Evolutionary conservation across 768 basidiomycete genomes (phyloP).

Genomic region (Lactarius trivialis): DNA sequence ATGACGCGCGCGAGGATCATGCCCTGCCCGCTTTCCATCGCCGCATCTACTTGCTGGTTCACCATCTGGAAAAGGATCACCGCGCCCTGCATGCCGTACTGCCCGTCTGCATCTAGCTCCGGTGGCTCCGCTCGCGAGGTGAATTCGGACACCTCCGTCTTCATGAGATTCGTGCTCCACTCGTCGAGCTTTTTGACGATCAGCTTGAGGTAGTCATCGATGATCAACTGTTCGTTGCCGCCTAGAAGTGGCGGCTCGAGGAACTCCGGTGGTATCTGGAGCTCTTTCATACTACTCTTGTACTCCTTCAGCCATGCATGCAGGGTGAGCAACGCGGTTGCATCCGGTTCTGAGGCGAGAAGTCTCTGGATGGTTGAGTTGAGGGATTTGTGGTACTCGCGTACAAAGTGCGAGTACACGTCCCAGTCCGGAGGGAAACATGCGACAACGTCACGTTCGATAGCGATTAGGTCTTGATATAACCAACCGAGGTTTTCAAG

Average conservation of each 20-base stretch:
- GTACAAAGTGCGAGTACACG: constrained; percentile 74
- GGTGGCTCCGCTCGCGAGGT: constrained; percentile 76
- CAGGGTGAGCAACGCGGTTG: constrained; percentile 77
- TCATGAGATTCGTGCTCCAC: constrained; percentile 93
- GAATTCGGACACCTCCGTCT: constrained; percentile 82
- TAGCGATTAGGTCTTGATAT: constrained; percentile 90
- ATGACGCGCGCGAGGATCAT: constrained; percentile 88
- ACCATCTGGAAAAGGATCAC: constrained; percentile 98
- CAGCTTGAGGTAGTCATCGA: constrained; percentile 91
- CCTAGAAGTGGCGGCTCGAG: constrained; percentile 88
- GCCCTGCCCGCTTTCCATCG: constrained; percentile 93
- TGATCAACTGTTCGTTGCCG: constrained; percentile 87
- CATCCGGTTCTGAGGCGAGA: constrained; percentile 70
- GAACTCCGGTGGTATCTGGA: constrained; percentile 73
- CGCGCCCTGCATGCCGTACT: constrained; percentile 84
- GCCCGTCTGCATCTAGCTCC: constrained; percentile 81
- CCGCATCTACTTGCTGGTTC: constrained; percentile 92
- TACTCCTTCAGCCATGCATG: constrained; percentile 97
- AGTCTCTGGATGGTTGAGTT: constrained; percentile 67
- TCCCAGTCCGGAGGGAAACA: constrained; percentile 93
- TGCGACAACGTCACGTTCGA: constrained; percentile 82
- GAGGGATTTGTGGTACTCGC: constrained; percentile 85
- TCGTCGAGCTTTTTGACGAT: constrained; percentile 95
- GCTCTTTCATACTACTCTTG: constrained; percentile 90
- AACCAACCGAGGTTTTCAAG: constrained; percentile 80